A percentile compares a stretch with the other conserved stretches of the same genome.
phyloP scores from a whole-genome alignment of 2,329 filamentous ascomycete species.

The Colletotrichum paranaense region DNA sequence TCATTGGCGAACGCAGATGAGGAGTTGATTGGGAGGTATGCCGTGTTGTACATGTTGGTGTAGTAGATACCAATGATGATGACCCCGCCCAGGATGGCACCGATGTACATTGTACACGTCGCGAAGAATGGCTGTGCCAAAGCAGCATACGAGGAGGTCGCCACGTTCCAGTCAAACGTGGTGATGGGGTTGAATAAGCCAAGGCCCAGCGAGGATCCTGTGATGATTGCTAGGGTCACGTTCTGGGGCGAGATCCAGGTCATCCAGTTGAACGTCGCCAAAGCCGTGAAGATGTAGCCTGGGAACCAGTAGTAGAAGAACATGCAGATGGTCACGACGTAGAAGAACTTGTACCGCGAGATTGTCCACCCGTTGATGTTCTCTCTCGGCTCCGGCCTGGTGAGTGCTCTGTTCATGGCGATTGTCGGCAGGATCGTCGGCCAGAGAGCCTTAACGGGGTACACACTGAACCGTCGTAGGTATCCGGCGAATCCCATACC shows the following conservation, averaged over 20 bases:
- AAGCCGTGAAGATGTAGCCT: constrained; percentile 55
- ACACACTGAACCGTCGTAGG: constrained; percentile 50
- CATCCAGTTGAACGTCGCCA: constrained; percentile 61
- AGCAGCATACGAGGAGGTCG: constrained; percentile 51
- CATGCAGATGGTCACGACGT: constrained; percentile 49
- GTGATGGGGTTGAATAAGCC: constrained; percentile 60
- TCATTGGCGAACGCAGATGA: constrained; percentile 58
- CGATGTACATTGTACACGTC: constrained; percentile 49
- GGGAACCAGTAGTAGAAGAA: constrained; percentile 62
- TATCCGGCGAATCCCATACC: constrained; percentile 56
- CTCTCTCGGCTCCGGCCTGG: constrained; percentile 48
- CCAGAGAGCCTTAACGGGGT: constrained; percentile 48
- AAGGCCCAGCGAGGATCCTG: constrained; percentile 52
- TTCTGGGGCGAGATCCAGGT: constrained; percentile 61
- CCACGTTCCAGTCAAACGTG: constrained; percentile 62
- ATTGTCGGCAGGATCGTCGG: constrained; percentile 46
- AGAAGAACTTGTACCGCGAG: constrained; percentile 57
- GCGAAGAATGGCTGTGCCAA: constrained; percentile 54
- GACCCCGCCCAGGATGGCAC: constrained; percentile 47
- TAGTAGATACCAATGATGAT: constrained; percentile 56
- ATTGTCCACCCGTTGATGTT: constrained; percentile 56
- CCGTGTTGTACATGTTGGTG: constrained; percentile 55
- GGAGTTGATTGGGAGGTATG: constrained; percentile 61
- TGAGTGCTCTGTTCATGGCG: constrained; percentile 46
- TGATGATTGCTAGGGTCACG: constrained; percentile 55